Evolutionary conservation across 2,329 filamentous ascomycete genomes (phyloP).

Genomic region (Fusarium sp.): DNA sequence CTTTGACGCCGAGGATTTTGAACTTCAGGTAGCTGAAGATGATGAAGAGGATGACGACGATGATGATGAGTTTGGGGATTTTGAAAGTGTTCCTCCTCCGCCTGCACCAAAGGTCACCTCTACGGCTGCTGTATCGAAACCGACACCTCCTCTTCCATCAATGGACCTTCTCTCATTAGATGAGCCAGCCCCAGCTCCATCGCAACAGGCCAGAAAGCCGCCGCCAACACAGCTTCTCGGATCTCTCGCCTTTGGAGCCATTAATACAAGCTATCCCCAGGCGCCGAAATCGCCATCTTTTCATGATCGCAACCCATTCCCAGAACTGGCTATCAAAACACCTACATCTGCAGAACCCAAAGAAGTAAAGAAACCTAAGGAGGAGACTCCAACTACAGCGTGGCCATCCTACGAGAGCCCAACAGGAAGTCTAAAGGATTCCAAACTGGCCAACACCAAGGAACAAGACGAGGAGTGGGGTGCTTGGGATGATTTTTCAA

Average conservation of each 20-base stretch:
- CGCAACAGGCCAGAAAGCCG: constrained; percentile 40
- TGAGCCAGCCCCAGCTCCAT: constrained; percentile 46
- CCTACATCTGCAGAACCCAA: constrained; percentile 54
- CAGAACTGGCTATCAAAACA: constrained; percentile 62
- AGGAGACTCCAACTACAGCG: constrained; percentile 59
- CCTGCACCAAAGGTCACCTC: constrained; percentile 3
- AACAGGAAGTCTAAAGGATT: constrained; percentile 38
- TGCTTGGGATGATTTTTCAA: constrained; percentile 63
- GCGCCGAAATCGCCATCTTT: constrained; percentile 67
- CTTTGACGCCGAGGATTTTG: constrained; percentile 74
- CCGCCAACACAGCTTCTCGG: constrained; percentile 52
- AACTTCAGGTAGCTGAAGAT: constrained; percentile 56
- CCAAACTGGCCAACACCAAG: constrained; percentile 23
- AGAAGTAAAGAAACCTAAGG: constrained; percentile 53
- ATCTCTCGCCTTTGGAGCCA: constrained; percentile 49
- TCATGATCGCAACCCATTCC: constrained; percentile 66
- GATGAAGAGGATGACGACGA: constrained; percentile 61
- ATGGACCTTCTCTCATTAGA: constrained; percentile 60
- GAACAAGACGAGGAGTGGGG: constrained; percentile 63
- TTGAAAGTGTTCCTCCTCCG: constrained; percentile 61
- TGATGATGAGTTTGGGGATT: constrained; percentile 67
- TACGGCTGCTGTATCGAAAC: constrained; percentile 35
- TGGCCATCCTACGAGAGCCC: constrained; percentile 59
- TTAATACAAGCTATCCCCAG: constrained; percentile 56
- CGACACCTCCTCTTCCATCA: constrained; percentile 46